These are phyloP conservation scores for Laguncularia racemosa DNA, from an alignment of 345 rosid genomes.

Conservation along the genomic window DNA sequence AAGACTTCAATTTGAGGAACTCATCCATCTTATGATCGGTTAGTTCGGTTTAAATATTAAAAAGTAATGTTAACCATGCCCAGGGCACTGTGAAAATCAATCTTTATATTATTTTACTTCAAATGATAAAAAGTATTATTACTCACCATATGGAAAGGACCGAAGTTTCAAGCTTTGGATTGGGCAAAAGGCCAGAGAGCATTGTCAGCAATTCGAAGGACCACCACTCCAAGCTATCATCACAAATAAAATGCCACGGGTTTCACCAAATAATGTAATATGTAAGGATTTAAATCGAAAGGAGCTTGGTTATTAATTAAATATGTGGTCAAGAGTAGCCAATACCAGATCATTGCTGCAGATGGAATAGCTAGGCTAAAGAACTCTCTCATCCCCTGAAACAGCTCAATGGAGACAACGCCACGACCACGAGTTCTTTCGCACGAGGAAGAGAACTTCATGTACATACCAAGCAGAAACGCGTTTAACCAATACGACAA, in stretches of 20 bases:
- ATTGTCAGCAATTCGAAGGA: constrained; percentile 67
- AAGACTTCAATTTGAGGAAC: too few relatives aligned
- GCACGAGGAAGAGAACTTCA: constrained; percentile 30
- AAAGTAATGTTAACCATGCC: not conserved
- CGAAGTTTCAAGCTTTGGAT: constrained; percentile 79
- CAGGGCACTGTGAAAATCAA: too few relatives aligned
- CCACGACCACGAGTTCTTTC: constrained; percentile 20
- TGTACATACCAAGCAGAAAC: constrained; percentile 21
- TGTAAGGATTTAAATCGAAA: not conserved
- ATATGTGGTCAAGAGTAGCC: too few relatives aligned
- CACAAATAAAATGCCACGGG: not conserved
- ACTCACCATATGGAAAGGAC: constrained; percentile 75
- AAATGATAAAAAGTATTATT: not conserved
- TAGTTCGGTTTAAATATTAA: not conserved
- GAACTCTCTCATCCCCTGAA: constrained; percentile 25
- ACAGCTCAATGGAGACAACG: constrained; percentile 17
- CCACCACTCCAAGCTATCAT: constrained; percentile 54
- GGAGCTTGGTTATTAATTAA: not conserved
- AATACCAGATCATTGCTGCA: constrained; percentile 39
- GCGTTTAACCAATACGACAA: constrained; percentile 34
- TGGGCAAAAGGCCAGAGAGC: constrained; percentile 75
- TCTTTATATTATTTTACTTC: too few relatives aligned
- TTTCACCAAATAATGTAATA: not conserved
- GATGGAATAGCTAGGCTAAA: constrained; percentile 40
- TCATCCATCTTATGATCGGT: not conserved